Evolutionary conservation across 805 yeast genomes (phyloP).

Genomic region (Zygosaccharomyces rouxii): DNA sequence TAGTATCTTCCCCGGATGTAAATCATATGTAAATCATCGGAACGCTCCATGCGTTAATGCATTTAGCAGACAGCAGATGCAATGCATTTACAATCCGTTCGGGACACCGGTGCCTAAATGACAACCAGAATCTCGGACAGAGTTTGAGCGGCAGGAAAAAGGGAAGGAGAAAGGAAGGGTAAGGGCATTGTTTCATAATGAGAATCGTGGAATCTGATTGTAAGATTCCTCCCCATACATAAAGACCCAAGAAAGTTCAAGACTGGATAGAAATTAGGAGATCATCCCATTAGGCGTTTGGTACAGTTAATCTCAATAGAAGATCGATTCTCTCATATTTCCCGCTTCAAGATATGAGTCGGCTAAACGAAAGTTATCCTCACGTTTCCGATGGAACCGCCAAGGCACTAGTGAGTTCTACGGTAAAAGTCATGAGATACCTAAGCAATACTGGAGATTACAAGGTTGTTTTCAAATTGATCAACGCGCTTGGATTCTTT

Average conservation of each 20-base stretch:
- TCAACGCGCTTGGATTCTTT: slow-evolving; percentile 10
- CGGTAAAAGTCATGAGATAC: slow-evolving; percentile 5
- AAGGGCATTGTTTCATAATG: slow-evolving; percentile 1
- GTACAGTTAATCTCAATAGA: neutral
- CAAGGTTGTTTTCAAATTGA: slow-evolving; percentile 7
- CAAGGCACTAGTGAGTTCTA: slow-evolving; percentile 8
- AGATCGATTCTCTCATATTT: neutral
- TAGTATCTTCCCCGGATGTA: neutral
- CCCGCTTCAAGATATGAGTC: neutral
- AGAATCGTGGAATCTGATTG: neutral
- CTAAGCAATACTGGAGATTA: slow-evolving; percentile 2
- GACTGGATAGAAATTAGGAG: neutral
- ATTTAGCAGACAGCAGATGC: neutral
- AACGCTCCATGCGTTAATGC: neutral
- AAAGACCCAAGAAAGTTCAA: neutral
- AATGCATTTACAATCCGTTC: neutral
- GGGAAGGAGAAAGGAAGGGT: neutral
- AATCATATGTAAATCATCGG: neutral
- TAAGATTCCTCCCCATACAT: neutral
- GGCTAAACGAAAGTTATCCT: slow-evolving; percentile 4
- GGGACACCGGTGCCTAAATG: neutral
- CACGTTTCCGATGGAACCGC: slow-evolving; percentile 2
- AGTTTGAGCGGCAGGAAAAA: slow-evolving; percentile 3
- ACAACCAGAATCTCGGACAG: neutral
- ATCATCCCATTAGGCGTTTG: neutral